Evolutionary conservation across 108 stramenopile genomes (phyloP), one percentile per base, ranked within the genome.

Genomic region (Cyclotella sp.): DNA sequence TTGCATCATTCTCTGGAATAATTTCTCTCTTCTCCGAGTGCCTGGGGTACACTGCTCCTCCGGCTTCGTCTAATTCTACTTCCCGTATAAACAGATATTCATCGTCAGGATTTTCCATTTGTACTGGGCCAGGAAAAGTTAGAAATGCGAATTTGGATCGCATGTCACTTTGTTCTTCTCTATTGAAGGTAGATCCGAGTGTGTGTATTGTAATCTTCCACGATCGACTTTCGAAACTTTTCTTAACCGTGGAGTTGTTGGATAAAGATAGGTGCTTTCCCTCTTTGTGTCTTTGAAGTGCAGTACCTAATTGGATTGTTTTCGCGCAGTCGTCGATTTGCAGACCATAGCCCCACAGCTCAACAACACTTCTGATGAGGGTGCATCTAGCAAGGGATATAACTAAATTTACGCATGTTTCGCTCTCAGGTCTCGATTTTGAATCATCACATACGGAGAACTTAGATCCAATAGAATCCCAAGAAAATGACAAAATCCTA

Each of bases 121-220:
- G 72, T 8, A 96, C 95, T 0, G 77, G 80, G 11, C 93, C 95
- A 15, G 76, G 63, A 70, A 93, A 82, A 45, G 66, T 41, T 7
- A 91, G 64, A 57, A 70, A 73, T 21, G 65, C 43, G 72, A 92
- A 94, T 18, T 84, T 46, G 5, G 80, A 63, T 58, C 93, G 58
- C 91, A 94, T 93, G 0, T 55, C 73, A 60, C 83, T 80, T 75
- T 96, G 95, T 70, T 91, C 93, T 26, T 90, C 90, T 19, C 90
- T 71, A 1, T 70, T 85, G 70, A 81, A 87, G 43, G 84, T 90
- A 8, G 87, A 76, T 8, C 93, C 95, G 24, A 93, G 80, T 28
- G 91, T 93, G 58, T 96, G 93, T 12, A 96, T 77, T 28, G 87
- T 87, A 8, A 93, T 68, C 76, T 91, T 93, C 93, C 93, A 96